Evolutionary conservation across 163 green algal genomes (phyloP), one percentile per base, ranked within the genome.

Genomic region (Scenedesmus sp.): DNA sequence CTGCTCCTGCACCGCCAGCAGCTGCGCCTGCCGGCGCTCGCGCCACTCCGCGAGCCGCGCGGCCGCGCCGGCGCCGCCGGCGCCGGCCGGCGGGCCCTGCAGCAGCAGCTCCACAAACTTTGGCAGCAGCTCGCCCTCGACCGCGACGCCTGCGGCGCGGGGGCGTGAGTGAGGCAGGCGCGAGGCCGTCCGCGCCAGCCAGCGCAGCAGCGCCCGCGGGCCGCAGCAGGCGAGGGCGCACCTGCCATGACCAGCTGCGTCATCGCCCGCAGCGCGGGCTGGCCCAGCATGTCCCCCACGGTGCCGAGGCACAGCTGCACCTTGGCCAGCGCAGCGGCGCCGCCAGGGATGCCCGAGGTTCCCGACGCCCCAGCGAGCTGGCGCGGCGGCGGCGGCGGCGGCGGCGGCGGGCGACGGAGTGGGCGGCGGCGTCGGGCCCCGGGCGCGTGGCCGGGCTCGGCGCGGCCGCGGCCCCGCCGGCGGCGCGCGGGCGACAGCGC

Each of bases 41-140:
- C 86, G 63, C 86, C 86, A 90, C 28, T 80, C 20, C 7, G 33
- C 28, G 48, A 74, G 58, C 69, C 33, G 69, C 60, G 28, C 39
- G n/a, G 18, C 17, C 26, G 34, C 51, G 24, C 50, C 34, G 13
- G 14, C n/a, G 18, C 33, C 34, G 11, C 51, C 33, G 22, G 7
- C 57, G n/a, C n/a, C 28, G 15, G 26, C 1, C 66, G 48, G 26
- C 10, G 81, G 81, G 7, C 81, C 81, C 28, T 79, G 44, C 44
- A 86, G 39, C 51, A 81, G 81, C 51, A 87, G 75, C 33, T 85
- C 65, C 4, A 65, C 33, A 24, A 86, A 84, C 28, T 31, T 33
- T 4, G 82, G 78, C 48, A 87, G 45, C 34, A 89, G 64, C 26
- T 78, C 58, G 18, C 82, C 78, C 22, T 82, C 48, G 0, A 82